Conservation (phyloP, 1,284 basidiomycete genomes). For the Porogramme epimiltina region DNA sequence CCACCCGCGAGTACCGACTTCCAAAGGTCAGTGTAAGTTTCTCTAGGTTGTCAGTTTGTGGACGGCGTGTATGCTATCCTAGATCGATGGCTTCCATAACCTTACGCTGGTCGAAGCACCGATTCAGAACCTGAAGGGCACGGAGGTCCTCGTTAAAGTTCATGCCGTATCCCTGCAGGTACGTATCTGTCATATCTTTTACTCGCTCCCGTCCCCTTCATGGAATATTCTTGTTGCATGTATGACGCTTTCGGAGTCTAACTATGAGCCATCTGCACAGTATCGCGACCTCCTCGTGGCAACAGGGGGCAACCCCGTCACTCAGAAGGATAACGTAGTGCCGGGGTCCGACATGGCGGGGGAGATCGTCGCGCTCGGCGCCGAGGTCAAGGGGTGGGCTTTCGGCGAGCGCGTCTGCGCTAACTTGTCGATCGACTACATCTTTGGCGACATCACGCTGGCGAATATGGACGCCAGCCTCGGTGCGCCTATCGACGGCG, state of each 20-base stretch:
- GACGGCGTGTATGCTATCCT: not conserved
- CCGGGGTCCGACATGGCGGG: constrained; percentile 68
- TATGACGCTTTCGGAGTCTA: not conserved
- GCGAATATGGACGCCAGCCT: constrained; percentile 37
- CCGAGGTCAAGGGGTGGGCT: constrained; percentile 41
- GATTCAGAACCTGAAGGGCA: constrained; percentile 36
- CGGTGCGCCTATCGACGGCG: constrained; percentile 54
- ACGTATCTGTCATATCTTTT: too few relatives aligned
- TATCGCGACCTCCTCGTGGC: constrained; percentile 46
- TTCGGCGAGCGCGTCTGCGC: constrained; percentile 56
- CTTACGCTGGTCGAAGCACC: constrained; percentile 34
- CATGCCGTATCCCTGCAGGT: constrained; percentile 51
- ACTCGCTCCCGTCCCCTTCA: not conserved
- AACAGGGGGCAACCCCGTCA: constrained; percentile 33
- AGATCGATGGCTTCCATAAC: constrained; percentile 33
- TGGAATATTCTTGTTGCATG: too few relatives aligned
- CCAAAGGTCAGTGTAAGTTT: constrained; percentile 23
- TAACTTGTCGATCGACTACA: constrained; percentile 23
- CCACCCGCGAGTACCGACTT: constrained; percentile 36
- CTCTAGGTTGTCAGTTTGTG: not conserved
- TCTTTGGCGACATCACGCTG: constrained; percentile 18
- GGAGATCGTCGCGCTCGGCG: constrained; percentile 56
- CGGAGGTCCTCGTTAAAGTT: constrained; percentile 50
- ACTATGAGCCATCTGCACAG: constrained; percentile 22
- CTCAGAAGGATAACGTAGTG: constrained; percentile 38